These are phyloP conservation scores for Penicillium sp. DNA, from an alignment of 2,329 filamentous ascomycete genomes.

Conservation along the genomic window DNA sequence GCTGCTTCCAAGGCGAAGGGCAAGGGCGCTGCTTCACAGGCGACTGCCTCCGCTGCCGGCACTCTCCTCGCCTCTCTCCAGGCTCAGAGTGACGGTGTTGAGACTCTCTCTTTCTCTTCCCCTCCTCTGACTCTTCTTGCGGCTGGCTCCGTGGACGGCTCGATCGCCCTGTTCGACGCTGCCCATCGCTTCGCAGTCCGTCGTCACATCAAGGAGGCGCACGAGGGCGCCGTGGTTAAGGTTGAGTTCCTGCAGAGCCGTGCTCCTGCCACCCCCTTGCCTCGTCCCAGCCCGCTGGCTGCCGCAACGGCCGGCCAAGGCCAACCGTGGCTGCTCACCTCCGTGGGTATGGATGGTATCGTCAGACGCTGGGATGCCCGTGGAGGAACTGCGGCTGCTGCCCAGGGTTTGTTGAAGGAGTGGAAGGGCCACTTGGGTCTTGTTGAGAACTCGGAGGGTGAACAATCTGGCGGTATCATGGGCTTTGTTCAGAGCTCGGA, in stretches of 20 bases:
- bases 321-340: slow-evolving; percentile 71
- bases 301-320: too few species aligned
- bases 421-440: slow-evolving; percentile 68
- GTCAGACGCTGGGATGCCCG: slow-evolving; percentile 78
- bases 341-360: slow-evolving; percentile 84
- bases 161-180: slow-evolving; percentile 77
- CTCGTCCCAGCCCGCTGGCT: too few species aligned
- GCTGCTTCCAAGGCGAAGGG: slow-evolving; percentile 45
- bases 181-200: slow-evolving; percentile 79
- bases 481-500: slow-evolving; percentile 76
- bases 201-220: slow-evolving; percentile 69
- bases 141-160: slow-evolving; percentile 56
- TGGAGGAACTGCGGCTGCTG: slow-evolving; percentile 57
- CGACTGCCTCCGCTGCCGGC: slow-evolving; percentile 45
- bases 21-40: slow-evolving; percentile 36
- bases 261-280: too few species aligned
- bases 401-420: slow-evolving; percentile 66
- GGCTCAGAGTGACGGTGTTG: slow-evolving; percentile 68
- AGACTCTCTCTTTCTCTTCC: slow-evolving; percentile 59
- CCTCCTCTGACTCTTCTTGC: slow-evolving; percentile 54
- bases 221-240: slow-evolving; percentile 83
- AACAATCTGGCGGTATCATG: slow-evolving; percentile 73
- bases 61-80: slow-evolving; percentile 75
- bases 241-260: slow-evolving; percentile 66
- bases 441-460: slow-evolving; percentile 51